Evolutionary conservation across 2,329 filamentous ascomycete genomes (phyloP).

Genomic region (Byssochlamys sp.): DNA sequence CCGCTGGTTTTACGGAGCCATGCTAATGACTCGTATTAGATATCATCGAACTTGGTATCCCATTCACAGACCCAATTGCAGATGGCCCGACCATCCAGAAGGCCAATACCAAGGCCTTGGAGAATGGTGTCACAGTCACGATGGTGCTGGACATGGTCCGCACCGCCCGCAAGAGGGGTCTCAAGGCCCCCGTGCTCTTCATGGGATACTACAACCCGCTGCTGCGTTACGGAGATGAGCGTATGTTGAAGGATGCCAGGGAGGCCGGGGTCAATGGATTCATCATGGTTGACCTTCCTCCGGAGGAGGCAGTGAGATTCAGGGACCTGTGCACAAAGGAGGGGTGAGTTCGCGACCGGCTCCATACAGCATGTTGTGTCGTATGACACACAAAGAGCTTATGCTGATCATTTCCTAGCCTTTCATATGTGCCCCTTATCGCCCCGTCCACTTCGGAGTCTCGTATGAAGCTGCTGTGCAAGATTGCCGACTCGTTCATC

Average conservation of each 20-base stretch:
- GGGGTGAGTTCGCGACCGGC: constrained; percentile 47
- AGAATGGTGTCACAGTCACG: constrained; percentile 77
- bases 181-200: constrained; percentile 73
- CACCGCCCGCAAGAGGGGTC: constrained; percentile 64
- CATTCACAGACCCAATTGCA: constrained; percentile 95
- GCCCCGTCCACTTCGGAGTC: constrained; percentile 84
- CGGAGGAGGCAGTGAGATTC: constrained; percentile 90
- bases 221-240: constrained; percentile 86
- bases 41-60: constrained; percentile 87
- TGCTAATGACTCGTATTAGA: constrained; percentile 45
- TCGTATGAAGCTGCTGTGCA: constrained; percentile 90
- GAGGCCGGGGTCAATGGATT: constrained; percentile 86
- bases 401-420: constrained; percentile 33
- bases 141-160: constrained; percentile 75
- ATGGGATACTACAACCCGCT: constrained; percentile 99
- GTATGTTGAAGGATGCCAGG: constrained; percentile 72
- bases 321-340: constrained; percentile 70
- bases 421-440: constrained; percentile 95
- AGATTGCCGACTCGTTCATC: constrained; percentile 95
- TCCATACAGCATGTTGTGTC: too few species aligned
- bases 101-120: constrained; percentile 79
- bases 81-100: constrained; percentile 96
- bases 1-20: constrained; percentile 1
- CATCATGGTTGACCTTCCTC: constrained; percentile 89
- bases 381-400: background rate